Percentiles rank a stretch among this genome's conserved stretches.
phyloP scores from a whole-genome alignment of 1,139 yeast species.

The Nakaseomyces kungkrabaensis region DNA sequence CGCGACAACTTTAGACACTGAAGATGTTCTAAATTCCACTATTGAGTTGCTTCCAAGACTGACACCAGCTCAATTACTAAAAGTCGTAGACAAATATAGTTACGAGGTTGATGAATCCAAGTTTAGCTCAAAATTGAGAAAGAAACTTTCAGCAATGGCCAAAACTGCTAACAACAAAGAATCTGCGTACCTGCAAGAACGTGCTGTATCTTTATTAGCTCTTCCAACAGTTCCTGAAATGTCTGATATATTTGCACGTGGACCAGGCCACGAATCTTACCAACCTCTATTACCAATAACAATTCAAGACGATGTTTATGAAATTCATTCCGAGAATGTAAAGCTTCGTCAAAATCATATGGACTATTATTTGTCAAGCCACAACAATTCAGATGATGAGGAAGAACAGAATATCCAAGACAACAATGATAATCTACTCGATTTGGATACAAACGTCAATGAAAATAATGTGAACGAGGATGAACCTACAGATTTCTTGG shows the following conservation, averaged over 20 bases:
- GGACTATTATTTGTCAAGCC: not conserved
- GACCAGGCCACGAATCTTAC: conserved; percentile 36
- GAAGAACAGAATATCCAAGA: conserved; percentile 8
- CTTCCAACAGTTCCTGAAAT: conserved; percentile 54
- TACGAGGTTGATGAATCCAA: conserved; percentile 75
- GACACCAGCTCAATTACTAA: conserved; percentile 61
- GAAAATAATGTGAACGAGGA: conserved; percentile 7
- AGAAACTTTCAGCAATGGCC: conserved; percentile 31
- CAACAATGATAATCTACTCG: not conserved
- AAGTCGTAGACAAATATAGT: conserved; percentile 64
- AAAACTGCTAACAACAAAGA: conserved; percentile 12
- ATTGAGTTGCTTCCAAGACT: conserved; percentile 48
- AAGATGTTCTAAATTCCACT: conserved; percentile 48
- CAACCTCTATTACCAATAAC: conserved; percentile 57
- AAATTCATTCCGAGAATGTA: conserved; percentile 39
- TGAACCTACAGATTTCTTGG: not conserved
- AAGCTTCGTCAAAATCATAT: conserved; percentile 16
- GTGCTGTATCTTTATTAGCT: conserved; percentile 29
- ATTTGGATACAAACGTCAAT: conserved; percentile 9
- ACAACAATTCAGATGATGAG: conserved; percentile 4
- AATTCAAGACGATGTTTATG: conserved; percentile 54
- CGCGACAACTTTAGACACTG: conserved; percentile 51
- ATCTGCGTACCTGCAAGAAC: conserved; percentile 17
- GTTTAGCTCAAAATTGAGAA: conserved; percentile 34
- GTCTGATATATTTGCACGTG: conserved; percentile 52